A percentile compares a stretch with the other conserved stretches of the same genome.
phyloP scores from a whole-genome alignment of 2,329 filamentous ascomycete species.

The Fonsecaea pedrosoi region DNA sequence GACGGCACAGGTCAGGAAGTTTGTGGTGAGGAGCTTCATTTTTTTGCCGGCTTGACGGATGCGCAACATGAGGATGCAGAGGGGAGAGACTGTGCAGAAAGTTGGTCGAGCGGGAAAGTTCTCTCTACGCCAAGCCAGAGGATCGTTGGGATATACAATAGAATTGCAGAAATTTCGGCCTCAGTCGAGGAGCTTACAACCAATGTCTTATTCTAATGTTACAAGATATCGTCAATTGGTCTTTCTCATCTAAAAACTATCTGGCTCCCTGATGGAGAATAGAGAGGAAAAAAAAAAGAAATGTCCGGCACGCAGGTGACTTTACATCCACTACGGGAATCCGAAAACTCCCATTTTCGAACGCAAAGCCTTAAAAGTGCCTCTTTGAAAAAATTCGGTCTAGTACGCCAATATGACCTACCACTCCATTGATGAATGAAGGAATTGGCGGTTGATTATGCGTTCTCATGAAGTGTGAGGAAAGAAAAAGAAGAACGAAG shows the following conservation, averaged over 20 bases:
- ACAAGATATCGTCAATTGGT: neutral
- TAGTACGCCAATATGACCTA: slow-evolving; percentile 42
- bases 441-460: slow-evolving; percentile 41
- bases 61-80: neutral
- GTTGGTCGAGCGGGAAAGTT: neutral
- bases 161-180: neutral
- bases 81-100: neutral
- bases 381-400: slow-evolving; percentile 30
- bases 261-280: neutral
- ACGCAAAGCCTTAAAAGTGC: slow-evolving; percentile 38
- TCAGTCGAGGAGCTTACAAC: neutral
- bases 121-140: slow-evolving; percentile 5
- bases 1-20: slow-evolving; percentile 95
- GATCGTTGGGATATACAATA: neutral
- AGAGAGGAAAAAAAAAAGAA: slow-evolving; percentile 22
- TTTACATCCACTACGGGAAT: slow-evolving; percentile 33
- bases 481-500: slow-evolving; percentile 23
- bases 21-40: slow-evolving; percentile 96
- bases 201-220: neutral
- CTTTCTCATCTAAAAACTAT: neutral
- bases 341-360: slow-evolving; percentile 21
- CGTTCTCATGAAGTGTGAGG: slow-evolving; percentile 39
- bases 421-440: slow-evolving; percentile 34
- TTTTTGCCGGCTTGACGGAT: slow-evolving; percentile 28
- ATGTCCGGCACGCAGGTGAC: slow-evolving; percentile 41